phyloP scores from a whole-genome alignment of 2,329 filamentous ascomycete genomes.

The Neurospora crassa region DNA sequence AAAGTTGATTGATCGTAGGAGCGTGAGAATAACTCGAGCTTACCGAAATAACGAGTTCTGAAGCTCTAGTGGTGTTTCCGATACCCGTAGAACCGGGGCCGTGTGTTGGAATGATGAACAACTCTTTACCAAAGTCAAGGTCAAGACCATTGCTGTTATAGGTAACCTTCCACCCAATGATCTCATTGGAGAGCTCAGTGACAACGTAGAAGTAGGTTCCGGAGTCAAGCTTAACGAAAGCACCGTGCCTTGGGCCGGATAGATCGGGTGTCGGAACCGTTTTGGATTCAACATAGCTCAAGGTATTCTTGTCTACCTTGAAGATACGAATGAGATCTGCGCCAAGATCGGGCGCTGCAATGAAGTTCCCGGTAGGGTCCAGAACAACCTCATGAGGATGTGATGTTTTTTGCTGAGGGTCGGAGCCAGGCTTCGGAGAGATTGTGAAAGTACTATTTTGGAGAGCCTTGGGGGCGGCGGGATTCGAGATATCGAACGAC shows the following conservation, averaged over 20 bases:
- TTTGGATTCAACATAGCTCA: conserved; percentile 27
- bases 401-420: conserved; percentile 42
- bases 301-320: conserved; percentile 37
- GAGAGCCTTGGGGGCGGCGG: conserved; percentile 12
- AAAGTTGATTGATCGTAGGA: neutral
- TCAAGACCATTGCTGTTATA: conserved; percentile 38
- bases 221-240: conserved; percentile 35
- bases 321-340: conserved; percentile 52
- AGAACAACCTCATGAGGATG: conserved; percentile 57
- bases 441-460: neutral
- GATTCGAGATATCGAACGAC: conserved; percentile 33
- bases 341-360: conserved; percentile 58
- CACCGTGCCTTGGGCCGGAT: conserved; percentile 54
- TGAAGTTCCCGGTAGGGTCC: conserved; percentile 54
- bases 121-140: conserved; percentile 27
- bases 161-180: conserved; percentile 45
- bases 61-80: conserved; percentile 31
- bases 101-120: conserved; percentile 40
- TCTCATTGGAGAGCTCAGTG: conserved; percentile 49
- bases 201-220: conserved; percentile 47
- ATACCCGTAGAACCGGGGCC: conserved; percentile 33
- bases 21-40: conserved; percentile 19
- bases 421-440: neutral
- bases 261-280: conserved; percentile 35
- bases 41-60: conserved; percentile 51